Conservation (phyloP, 495 filamentous ascomycete genomes). For the Penicillium robsamsonii region DNA sequence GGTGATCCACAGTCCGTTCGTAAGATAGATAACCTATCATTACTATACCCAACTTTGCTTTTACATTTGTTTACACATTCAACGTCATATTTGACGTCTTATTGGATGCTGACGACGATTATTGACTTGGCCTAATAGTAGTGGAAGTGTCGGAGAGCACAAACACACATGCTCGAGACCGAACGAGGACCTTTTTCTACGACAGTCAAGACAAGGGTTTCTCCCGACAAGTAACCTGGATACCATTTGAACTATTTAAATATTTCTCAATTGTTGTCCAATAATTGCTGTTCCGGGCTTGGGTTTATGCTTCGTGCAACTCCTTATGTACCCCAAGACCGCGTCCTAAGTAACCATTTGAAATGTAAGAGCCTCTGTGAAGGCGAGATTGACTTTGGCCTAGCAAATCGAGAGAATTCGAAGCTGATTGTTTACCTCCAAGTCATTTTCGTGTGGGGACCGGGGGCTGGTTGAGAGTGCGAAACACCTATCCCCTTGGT, state of each 20-base stretch:
- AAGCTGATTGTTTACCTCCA: not conserved
- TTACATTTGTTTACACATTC: not conserved
- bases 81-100: slow-evolving; percentile 1
- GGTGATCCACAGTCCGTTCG: not conserved
- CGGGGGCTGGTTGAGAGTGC: slow-evolving; percentile 15
- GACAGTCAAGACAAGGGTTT: slow-evolving; percentile 11
- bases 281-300: slow-evolving; percentile 19
- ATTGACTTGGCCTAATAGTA: not conserved
- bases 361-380: not conserved
- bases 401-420: not conserved
- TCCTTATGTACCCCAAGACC: not conserved
- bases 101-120: slow-evolving; percentile 10
- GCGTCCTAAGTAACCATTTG: slow-evolving; percentile 4
- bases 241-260: slow-evolving; percentile 9
- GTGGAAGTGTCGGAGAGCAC: slow-evolving; percentile 17
- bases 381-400: not conserved
- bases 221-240: slow-evolving; percentile 1
- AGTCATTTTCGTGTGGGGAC: slow-evolving; percentile 11
- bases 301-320: slow-evolving; percentile 11
- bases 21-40: not conserved
- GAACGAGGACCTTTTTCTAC: not conserved
- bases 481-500: slow-evolving; percentile 13
- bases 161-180: slow-evolving; percentile 16
- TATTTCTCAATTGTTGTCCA: slow-evolving; percentile 9
- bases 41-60: not conserved